Percentiles rank a stretch among this genome's conserved stretches.
Evolutionary conservation across 1,284 basidiomycete genomes (phyloP).

Genomic region (Apiotrichum laibachii): DNA sequence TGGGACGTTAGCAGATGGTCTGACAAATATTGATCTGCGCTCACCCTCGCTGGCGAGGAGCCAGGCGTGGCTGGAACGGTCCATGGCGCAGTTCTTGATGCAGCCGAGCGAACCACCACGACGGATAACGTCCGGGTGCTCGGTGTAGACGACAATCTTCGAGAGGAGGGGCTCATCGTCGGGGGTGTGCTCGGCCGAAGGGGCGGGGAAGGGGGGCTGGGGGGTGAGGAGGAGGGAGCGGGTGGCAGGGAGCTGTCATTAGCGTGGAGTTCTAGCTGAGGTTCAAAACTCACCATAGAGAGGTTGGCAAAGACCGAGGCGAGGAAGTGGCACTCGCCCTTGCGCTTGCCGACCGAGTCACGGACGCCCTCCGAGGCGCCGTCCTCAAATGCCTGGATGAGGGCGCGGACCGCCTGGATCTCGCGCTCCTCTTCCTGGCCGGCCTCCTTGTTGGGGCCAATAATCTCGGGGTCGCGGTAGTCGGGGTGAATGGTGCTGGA

Average conservation of each 20-base stretch:
- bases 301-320: constrained; percentile 90
- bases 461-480: constrained; percentile 41
- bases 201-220: constrained; percentile 46
- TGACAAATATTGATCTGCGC: constrained; percentile 20
- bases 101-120: constrained; percentile 79
- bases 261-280: background rate
- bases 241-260: constrained; percentile 41
- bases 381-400: constrained; percentile 81
- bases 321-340: constrained; percentile 80
- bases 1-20: background rate
- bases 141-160: constrained; percentile 80
- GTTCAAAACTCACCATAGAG: constrained; percentile 60
- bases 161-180: constrained; percentile 71
- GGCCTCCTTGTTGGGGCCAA: constrained; percentile 64
- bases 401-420: constrained; percentile 66
- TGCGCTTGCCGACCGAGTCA: constrained; percentile 57
- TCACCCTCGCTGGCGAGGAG: constrained; percentile 40
- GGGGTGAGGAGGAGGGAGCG: constrained; percentile 42
- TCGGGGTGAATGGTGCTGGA: constrained; percentile 58
- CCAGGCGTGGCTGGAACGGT: constrained; percentile 46
- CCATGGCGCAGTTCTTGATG: constrained; percentile 62
- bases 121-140: constrained; percentile 78
- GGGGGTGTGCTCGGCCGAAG: constrained; percentile 27
- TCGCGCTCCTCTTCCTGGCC: constrained; percentile 57
- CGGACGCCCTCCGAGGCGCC: constrained; percentile 60